Conservation (phyloP, 306 rosid species). For the Spatholobus suberectus region DNA sequence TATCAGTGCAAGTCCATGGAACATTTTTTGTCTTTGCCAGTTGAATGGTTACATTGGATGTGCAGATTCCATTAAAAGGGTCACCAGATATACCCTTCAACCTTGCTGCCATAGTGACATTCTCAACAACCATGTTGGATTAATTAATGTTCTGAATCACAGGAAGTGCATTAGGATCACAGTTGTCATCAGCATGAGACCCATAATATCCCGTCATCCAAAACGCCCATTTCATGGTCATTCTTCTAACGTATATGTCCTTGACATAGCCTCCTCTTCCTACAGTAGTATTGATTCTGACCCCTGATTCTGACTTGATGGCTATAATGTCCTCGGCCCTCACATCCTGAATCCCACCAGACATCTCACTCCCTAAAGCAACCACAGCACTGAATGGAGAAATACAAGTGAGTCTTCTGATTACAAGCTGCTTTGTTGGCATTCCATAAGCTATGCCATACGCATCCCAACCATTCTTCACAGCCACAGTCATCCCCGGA, state of each 20-base stretch:
- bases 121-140: constrained; percentile 66
- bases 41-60: constrained; percentile 72
- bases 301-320: constrained; percentile 65
- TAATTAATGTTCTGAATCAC: constrained; percentile 64
- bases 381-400: constrained; percentile 74
- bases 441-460: constrained; percentile 73
- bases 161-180: constrained; percentile 69
- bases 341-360: constrained; percentile 73
- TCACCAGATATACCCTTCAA: constrained; percentile 68
- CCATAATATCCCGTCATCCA: constrained; percentile 86
- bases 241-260: constrained; percentile 66
- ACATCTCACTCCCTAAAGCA: constrained; percentile 79
- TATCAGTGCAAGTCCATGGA: constrained; percentile 72
- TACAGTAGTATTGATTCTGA: constrained; percentile 70
- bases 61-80: constrained; percentile 74
- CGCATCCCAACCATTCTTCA: constrained; percentile 86
- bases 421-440: constrained; percentile 69
- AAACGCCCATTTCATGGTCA: constrained; percentile 78
- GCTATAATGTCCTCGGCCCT: constrained; percentile 74
- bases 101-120: constrained; percentile 74
- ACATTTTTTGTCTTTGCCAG: constrained; percentile 61
- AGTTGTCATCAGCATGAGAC: constrained; percentile 66
- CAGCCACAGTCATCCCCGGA: constrained; percentile 90
- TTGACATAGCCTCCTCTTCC: constrained; percentile 80
- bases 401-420: constrained; percentile 68